A percentile compares a stretch with the other conserved stretches of the same genome.
Conservation (phyloP, 352 stramenopile genomes). For the Elongisporangium prolatum region DNA sequence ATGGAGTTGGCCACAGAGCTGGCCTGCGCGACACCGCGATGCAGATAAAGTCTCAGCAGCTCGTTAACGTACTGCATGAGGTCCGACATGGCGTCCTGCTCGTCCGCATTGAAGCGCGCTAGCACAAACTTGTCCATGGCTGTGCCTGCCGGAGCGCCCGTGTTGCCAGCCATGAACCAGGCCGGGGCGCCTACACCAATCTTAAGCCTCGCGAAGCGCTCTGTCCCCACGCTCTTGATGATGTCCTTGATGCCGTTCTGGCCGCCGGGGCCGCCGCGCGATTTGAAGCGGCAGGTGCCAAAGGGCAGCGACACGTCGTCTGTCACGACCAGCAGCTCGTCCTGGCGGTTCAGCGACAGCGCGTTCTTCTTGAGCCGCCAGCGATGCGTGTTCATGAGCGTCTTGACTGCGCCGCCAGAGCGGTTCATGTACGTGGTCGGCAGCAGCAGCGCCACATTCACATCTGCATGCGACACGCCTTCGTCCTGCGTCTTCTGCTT, state of each 20-base stretch:
- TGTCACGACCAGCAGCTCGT: conserved; percentile 79
- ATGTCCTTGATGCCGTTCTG: conserved; percentile 84
- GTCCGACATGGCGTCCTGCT: conserved; percentile 63
- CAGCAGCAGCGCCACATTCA: conserved; percentile 74
- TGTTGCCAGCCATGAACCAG: conserved; percentile 71
- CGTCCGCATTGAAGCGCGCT: conserved; percentile 66
- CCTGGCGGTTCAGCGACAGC: conserved; percentile 70
- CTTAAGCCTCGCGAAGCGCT: conserved; percentile 81
- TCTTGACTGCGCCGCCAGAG: conserved; percentile 65
- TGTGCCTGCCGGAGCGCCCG: conserved; percentile 61
- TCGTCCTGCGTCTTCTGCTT: conserved; percentile 72
- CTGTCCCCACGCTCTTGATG: conserved; percentile 77
- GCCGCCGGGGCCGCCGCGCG: conserved; percentile 64
- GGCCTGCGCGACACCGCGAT: conserved; percentile 69
- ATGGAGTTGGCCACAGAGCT: conserved; percentile 77
- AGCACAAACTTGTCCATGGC: conserved; percentile 84
- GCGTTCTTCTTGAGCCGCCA: conserved; percentile 86
- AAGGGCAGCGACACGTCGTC: conserved; percentile 83
- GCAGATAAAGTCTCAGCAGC: conserved; percentile 74
- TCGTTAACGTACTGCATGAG: conserved; percentile 70
- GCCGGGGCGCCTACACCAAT: conserved; percentile 73
- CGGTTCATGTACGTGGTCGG: conserved; percentile 87
- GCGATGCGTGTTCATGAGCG: conserved; percentile 75
- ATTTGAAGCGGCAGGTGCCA: conserved; percentile 78
- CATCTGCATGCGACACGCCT: conserved; percentile 62